Conservation (phyloP, 495 filamentous ascomycete genomes). For the Aspergillus indologenus region DNA sequence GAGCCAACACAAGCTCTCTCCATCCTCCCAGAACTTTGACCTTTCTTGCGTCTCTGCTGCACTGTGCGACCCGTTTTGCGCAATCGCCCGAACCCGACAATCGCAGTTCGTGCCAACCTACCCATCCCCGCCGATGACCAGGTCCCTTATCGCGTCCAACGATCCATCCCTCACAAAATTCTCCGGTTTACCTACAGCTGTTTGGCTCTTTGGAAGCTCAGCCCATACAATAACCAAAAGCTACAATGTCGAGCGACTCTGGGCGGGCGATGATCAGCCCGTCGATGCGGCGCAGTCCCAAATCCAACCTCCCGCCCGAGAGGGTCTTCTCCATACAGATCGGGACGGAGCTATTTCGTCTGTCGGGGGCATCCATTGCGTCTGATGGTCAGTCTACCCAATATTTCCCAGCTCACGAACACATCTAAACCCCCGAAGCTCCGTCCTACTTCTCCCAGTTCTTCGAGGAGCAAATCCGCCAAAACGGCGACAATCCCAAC, state of each 20-base stretch:
- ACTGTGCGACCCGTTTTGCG: too few relatives aligned
- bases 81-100: background rate
- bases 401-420: background rate
- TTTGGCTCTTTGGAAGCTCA: background rate
- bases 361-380: slow-evolving; percentile 91
- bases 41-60: too few relatives aligned
- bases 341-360: slow-evolving; percentile 82
- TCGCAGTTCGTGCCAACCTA: background rate
- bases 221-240: background rate
- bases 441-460: slow-evolving; percentile 97
- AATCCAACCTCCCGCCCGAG: slow-evolving; percentile 47
- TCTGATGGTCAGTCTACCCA: slow-evolving; percentile 76
- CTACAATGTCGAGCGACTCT: background rate
- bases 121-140: background rate
- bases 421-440: slow-evolving; percentile 63
- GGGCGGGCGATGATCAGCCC: background rate
- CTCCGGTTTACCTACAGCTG: background rate
- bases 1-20: background rate
- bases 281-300: background rate
- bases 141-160: background rate
- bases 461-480: slow-evolving; percentile 79
- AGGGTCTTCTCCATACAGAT: slow-evolving; percentile 94
- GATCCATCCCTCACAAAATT: background rate
- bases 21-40: background rate
- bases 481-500: slow-evolving; percentile 54